A percentile compares a stretch with the other conserved stretches of the same genome.
phyloP scores from a whole-genome alignment of 2,329 filamentous ascomycete species.

The Aspergillus intermedius region DNA sequence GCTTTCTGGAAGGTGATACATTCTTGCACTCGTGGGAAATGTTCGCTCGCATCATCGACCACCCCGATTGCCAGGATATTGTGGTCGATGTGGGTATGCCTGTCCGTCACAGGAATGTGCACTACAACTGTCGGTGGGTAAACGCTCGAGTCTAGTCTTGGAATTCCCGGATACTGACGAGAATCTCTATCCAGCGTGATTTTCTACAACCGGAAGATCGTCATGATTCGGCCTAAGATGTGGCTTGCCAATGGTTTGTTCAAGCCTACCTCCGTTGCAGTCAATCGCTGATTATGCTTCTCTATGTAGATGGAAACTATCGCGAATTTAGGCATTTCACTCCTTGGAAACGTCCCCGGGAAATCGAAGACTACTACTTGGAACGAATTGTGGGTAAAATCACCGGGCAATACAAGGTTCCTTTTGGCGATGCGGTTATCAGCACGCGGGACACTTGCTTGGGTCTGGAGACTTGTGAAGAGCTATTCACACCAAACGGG shows the following conservation, averaged over 20 bases:
- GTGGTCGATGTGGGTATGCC: slow-evolving; percentile 60
- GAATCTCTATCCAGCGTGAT: slow-evolving; percentile 40
- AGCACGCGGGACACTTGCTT: slow-evolving; percentile 57
- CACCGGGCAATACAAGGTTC: slow-evolving; percentile 50
- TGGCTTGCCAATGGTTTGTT: slow-evolving; percentile 55
- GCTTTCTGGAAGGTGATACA: slow-evolving; percentile 55
- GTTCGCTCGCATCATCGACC: slow-evolving; percentile 53
- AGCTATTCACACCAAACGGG: slow-evolving; percentile 55
- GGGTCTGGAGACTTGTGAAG: slow-evolving; percentile 62
- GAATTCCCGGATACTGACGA: background rate
- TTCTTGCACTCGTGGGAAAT: slow-evolving; percentile 58
- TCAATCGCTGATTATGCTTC: background rate
- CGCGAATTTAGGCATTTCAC: slow-evolving; percentile 58
- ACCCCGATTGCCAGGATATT: slow-evolving; percentile 58
- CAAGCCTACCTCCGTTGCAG: background rate
- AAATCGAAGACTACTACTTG: slow-evolving; percentile 58
- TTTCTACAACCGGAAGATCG: slow-evolving; percentile 58
- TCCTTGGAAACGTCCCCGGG: slow-evolving; percentile 53
- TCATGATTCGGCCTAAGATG: slow-evolving; percentile 67
- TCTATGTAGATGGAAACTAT: slow-evolving; percentile 53
- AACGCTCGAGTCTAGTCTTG: background rate
- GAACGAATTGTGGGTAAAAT: slow-evolving; percentile 54
- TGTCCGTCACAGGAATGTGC: slow-evolving; percentile 55
- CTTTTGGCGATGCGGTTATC: slow-evolving; percentile 64
- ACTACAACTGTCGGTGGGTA: slow-evolving; percentile 55